Evolutionary conservation across 2,329 filamentous ascomycete species (phyloP), one percentile per base, ranked within the genome.

Genomic region (Fusarium piperis): DNA sequence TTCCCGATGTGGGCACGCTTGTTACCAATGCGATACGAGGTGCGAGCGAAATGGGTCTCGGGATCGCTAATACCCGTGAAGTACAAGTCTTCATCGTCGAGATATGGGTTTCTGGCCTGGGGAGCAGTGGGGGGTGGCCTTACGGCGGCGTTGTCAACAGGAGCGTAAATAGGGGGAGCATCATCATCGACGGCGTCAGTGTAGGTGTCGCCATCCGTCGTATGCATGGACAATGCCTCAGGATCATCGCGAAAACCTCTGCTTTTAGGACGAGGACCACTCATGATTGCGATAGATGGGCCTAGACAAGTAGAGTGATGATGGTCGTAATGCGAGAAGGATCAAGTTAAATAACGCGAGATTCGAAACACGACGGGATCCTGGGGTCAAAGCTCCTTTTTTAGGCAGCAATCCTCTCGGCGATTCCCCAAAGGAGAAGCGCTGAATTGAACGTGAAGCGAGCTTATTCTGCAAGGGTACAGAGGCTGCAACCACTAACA

Each of bases 221-320:
- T 74, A 28, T 71, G 72, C 13, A 74, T 13, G 12, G 72, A 74
- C 26, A 74, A 18, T 13, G 72, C 72, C 36, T 74, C 72, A 2
- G 72, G 70, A 11, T 74, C 72, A 18, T 74, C 72, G 32, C 39
- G 48, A 16, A 59, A 71, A 15, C 59, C 57, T 51, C 20, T 28
- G 28, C 3, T 51, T 15, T 58, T 28, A 0, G 60, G 60, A 38
- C 20, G 12, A 12, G 53, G 64, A 2, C 32, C 35, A 3, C 69
- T 61, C 69, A 71, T 71, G 3, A 4, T 59, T 30, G 5, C n/a
- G 44, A 48, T 33, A 12, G 32, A 33, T 12, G 32, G 32, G 23
- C 23, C 23, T 3, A 23, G 23, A 23, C 23, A 5, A 23, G 23
- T 3, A 23, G 23, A 23, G 23, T 3, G 23, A 23, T 44, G 39